Conservation (phyloP, 2,329 filamentous ascomycete genomes). For the Biscogniauxia mediterranea region DNA sequence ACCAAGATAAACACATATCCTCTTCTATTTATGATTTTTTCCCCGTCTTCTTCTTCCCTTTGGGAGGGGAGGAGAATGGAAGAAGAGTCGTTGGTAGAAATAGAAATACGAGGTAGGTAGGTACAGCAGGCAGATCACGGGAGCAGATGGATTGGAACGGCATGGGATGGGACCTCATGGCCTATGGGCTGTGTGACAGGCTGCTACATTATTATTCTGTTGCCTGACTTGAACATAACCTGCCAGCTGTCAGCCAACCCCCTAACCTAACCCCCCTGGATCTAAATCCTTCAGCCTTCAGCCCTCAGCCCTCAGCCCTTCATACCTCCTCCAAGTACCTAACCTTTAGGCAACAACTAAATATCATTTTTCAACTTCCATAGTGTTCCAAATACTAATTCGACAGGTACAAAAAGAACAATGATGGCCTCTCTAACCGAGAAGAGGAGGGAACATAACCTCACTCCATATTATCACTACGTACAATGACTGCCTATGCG, state of each 20-base stretch:
- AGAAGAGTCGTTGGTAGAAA: too few species aligned
- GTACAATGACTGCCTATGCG: background rate
- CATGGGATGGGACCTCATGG: too few species aligned
- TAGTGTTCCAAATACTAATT: too few species aligned
- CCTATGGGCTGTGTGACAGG: background rate
- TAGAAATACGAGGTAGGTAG: too few species aligned
- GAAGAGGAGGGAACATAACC: background rate
- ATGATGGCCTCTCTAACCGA: background rate
- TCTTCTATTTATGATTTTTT: background rate
- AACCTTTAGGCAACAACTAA: too few species aligned
- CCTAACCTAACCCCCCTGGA: background rate
- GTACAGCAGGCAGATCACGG: too few species aligned
- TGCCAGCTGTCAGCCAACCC: background rate
- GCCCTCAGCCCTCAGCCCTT: background rate
- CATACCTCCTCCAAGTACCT: background rate
- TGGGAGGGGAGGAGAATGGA: too few species aligned
- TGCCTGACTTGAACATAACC: background rate
- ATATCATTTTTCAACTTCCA: too few species aligned
- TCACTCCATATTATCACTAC: background rate
- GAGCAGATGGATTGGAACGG: too few species aligned
- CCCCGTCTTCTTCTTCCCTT: too few species aligned
- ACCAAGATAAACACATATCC: background rate
- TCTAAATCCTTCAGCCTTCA: background rate
- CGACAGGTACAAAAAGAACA: background rate
- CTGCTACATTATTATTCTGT: background rate